Evolutionary conservation across 257 asterid species (phyloP).

Genomic region (Mentha longifolia): DNA sequence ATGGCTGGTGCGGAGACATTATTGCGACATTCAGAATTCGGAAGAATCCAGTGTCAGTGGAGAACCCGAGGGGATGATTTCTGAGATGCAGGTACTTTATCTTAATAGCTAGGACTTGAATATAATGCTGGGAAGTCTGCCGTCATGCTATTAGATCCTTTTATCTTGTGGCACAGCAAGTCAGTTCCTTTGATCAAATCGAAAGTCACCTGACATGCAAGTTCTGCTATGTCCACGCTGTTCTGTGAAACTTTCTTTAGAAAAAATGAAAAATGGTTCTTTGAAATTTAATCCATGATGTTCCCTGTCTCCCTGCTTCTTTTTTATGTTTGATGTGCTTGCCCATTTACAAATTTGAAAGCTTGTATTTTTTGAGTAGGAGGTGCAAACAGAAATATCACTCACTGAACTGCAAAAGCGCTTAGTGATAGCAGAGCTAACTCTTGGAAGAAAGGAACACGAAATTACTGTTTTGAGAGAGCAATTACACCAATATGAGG

Average conservation of each 20-base stretch:
- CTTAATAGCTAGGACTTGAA: not conserved
- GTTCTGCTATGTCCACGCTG: not conserved
- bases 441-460: slow-evolving; percentile 63
- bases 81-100: slow-evolving; percentile 67
- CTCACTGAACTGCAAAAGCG: slow-evolving; percentile 64
- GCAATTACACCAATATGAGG: slow-evolving; percentile 65
- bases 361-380: slow-evolving; percentile 48
- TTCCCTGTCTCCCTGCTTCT: no score
- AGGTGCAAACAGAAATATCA: slow-evolving; percentile 47
- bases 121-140: not conserved
- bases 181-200: not conserved
- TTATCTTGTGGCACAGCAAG: not conserved
- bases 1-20: slow-evolving; percentile 67
- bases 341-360: not conserved
- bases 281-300: no score
- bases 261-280: not conserved
- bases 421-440: slow-evolving; percentile 55
- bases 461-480: slow-evolving; percentile 70
- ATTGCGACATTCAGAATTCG: slow-evolving; percentile 38
- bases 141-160: not conserved
- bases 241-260: not conserved
- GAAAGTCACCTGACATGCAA: not conserved
- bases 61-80: slow-evolving; percentile 45
- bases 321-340: slow-evolving; percentile 11
- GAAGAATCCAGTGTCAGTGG: slow-evolving; percentile 35